Evolutionary conservation across 352 stramenopile genomes (phyloP).

Genomic region (Phytopythium chamaehyphon): DNA sequence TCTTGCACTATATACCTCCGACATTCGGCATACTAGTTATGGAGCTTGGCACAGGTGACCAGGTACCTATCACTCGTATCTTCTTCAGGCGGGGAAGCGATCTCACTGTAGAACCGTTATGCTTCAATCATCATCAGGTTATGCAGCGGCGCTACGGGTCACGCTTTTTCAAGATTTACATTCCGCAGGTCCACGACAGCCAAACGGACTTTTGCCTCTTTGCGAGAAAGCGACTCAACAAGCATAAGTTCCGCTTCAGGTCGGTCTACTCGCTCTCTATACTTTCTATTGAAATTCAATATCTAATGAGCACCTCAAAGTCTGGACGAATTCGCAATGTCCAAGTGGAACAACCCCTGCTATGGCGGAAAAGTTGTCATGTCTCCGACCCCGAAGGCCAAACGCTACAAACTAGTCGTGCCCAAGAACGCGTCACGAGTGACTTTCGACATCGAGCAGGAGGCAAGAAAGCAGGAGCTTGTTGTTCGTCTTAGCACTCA

Average conservation of each 20-base stretch:
- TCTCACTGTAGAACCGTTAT: neutral
- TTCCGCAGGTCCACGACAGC: conserved; percentile 65
- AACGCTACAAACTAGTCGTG: conserved; percentile 50
- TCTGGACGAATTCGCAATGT: conserved; percentile 52
- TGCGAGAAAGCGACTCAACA: conserved; percentile 62
- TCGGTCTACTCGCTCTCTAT: conserved; percentile 5
- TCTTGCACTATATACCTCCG: conserved; percentile 59
- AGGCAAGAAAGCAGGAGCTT: conserved; percentile 69
- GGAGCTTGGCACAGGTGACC: conserved; percentile 41
- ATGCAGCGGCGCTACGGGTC: conserved; percentile 54
- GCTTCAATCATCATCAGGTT: conserved; percentile 6
- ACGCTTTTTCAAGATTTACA: conserved; percentile 73
- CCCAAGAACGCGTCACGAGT: conserved; percentile 39
- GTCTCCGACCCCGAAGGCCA: conserved; percentile 32
- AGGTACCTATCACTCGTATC: conserved; percentile 14
- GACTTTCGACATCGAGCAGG: conserved; percentile 69
- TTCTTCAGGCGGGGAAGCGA: too few species aligned
- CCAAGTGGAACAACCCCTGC: conserved; percentile 55
- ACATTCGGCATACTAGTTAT: conserved; percentile 62
- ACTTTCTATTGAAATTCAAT: neutral
- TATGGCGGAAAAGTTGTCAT: conserved; percentile 65
- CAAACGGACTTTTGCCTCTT: conserved; percentile 78
- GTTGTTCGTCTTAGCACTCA: conserved; percentile 53
- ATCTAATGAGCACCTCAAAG: conserved; percentile 13
- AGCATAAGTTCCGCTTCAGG: conserved; percentile 81